phyloP scores from a whole-genome alignment of 768 basidiomycete genomes.

The Rhodotorula babjevae region DNA sequence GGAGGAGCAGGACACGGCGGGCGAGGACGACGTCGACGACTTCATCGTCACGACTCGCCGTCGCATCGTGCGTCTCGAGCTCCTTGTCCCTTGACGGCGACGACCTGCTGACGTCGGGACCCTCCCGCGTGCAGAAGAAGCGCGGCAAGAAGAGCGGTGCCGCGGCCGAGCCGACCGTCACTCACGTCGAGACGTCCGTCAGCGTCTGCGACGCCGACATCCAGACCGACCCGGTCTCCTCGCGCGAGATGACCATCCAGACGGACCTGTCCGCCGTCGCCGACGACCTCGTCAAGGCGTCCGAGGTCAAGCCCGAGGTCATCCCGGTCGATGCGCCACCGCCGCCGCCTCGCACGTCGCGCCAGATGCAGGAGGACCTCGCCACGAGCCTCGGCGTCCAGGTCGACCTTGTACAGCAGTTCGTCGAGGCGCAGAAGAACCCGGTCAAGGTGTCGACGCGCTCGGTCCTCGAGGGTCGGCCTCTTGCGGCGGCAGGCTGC shows the following conservation, averaged over 20 bases:
- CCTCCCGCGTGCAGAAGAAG: constrained; percentile 22
- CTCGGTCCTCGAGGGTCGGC: too few relatives aligned
- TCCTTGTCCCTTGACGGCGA: not conserved
- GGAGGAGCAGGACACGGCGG: constrained; percentile 3
- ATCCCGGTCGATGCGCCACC: not conserved
- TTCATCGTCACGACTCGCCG: constrained; percentile 35
- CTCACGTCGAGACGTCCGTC: constrained; percentile 18
- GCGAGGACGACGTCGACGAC: constrained; percentile 32
- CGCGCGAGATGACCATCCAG: constrained; percentile 6
- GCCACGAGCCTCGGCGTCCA: constrained; percentile 30
- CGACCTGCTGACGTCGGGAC: constrained; percentile 8
- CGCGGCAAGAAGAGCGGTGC: constrained; percentile 12
- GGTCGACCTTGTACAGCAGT: constrained; percentile 14
- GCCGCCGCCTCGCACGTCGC: not conserved
- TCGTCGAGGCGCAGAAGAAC: constrained; percentile 18
- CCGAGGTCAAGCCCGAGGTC: constrained; percentile 9
- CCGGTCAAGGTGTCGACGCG: not conserved
- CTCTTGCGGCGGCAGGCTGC: not conserved
- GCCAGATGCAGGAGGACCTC: constrained; percentile 22
- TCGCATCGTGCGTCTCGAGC: constrained; percentile 15
- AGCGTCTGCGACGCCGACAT: constrained; percentile 26
- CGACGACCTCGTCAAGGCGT: constrained; percentile 21
- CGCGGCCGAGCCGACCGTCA: constrained; percentile 2
- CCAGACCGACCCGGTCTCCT: constrained; percentile 13
- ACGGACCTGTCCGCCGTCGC: constrained; percentile 22